These are phyloP conservation scores for Lagerstroemia speciosa DNA, from an alignment of 345 rosid species.

Conservation along the genomic window DNA sequence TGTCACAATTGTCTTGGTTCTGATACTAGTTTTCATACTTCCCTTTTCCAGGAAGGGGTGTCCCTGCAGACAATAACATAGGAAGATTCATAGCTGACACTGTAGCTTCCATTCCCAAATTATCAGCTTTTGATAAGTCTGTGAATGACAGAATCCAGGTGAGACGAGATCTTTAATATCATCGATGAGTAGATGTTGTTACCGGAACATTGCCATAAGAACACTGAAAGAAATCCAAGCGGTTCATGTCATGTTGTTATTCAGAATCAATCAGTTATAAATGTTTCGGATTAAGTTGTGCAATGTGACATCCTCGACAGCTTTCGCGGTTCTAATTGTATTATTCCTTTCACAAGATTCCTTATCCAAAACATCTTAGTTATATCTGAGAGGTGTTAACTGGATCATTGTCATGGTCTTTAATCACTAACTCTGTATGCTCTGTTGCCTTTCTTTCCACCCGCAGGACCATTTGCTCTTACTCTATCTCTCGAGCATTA, in stretches of 20 bases:
- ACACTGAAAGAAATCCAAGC: neutral
- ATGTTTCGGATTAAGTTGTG: neutral
- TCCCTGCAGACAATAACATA: slow-evolving; percentile 54
- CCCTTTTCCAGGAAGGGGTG: slow-evolving; percentile 50
- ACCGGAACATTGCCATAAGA: neutral
- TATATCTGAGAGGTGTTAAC: neutral
- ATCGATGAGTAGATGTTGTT: neutral
- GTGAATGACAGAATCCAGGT: slow-evolving; percentile 89
- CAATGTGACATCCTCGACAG: neutral
- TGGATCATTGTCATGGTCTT: neutral
- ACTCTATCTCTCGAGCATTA: slow-evolving; percentile 80
- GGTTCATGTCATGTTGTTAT: neutral
- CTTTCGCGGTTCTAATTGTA: neutral
- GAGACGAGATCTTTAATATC: slow-evolving; percentile 3
- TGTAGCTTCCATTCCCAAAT: slow-evolving; percentile 63
- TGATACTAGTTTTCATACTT: neutral
- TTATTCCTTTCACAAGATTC: neutral
- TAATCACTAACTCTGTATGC: neutral
- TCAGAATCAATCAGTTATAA: neutral
- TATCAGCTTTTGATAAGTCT: slow-evolving; percentile 74
- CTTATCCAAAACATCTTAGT: neutral
- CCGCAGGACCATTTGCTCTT: slow-evolving; percentile 71
- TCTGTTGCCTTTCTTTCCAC: slow-evolving; percentile 4
- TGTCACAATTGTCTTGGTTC: slow-evolving; percentile 6
- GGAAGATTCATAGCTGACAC: slow-evolving; percentile 69